Base-by-base conservation (phyloP, 768 basidiomycete genomes). In the Pleurotus giganteus region DNA sequence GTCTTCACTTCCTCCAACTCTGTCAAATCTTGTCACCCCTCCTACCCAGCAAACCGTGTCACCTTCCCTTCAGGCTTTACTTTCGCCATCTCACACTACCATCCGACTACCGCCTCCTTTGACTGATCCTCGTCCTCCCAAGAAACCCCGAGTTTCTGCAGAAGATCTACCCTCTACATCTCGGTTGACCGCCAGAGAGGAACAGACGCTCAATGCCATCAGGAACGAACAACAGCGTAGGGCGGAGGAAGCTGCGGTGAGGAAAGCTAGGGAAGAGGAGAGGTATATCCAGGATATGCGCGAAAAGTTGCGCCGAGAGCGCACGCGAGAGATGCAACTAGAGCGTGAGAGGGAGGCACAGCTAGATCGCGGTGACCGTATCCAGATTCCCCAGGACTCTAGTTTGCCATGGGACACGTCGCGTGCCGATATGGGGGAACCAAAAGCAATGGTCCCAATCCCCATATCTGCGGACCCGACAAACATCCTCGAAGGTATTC, bases 31-130 rank as follows among this genome's bases (percentile, higher is more conserved):
- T 11, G 49, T 51, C 21, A 37, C 49, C 15, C 19, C 49, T 37
- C 49, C 49, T 24, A 37, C 31, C 11, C 49, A 51, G 15, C 29
- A 51, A n/a, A 34, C 49, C 17, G 34, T 51, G 19, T 51, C 49
- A 5, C 49, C 49, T 8, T 51, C 49, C 4, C 29, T 51, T 34
- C 49, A 51, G n/a, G 49, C 34, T n/a, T 15, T 51, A 23, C 49
- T 51, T 21, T 51, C 49, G 15, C 49, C 49, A 39, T 51, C 49
- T 21, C 49, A 51, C 12, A 21, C 49, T 34, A 34, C 49, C 4
- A 51, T 51, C 49, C 49, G 49, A 37, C 34, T 51, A 8, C 49
- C 49, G 23, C 49, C 49, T 32, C 49, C 49, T 6, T 24, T 51
- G 21, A 11, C 49, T 19, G 49, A 51, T 51, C 49, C 49, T 23